A percentile compares a stretch with the other conserved stretches of the same genome.
Conservation (phyloP, 192 early-diverging fungal genomes). For the Chytriomyces sp. region DNA sequence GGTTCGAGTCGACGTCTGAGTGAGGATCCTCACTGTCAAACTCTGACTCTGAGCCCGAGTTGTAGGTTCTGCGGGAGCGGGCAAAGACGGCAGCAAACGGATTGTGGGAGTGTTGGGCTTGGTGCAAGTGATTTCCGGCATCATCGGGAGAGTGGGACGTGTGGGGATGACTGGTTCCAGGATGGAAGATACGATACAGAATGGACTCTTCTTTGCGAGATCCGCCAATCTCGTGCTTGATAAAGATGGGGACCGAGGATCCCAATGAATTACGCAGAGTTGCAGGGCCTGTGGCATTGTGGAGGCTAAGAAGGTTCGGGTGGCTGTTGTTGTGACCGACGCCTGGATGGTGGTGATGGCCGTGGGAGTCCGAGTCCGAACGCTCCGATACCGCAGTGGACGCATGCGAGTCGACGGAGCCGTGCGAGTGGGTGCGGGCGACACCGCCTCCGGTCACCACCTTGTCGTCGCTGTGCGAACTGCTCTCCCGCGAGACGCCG, state of each 20-base stretch:
- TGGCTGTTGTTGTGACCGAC: background rate
- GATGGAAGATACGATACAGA: constrained; percentile 51
- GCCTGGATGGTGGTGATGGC: too few relatives aligned
- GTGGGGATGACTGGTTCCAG: constrained; percentile 14
- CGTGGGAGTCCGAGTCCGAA: too few relatives aligned
- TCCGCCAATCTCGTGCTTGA: background rate
- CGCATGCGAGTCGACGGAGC: constrained; percentile 2
- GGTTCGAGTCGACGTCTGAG: background rate
- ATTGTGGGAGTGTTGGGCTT: too few relatives aligned
- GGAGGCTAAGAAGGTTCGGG: too few relatives aligned
- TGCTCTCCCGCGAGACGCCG: too few relatives aligned
- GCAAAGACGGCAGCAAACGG: constrained; percentile 29
- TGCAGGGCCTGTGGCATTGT: too few relatives aligned
- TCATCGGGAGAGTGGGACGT: too few relatives aligned
- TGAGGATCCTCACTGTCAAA: constrained; percentile 26
- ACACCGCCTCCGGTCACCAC: too few relatives aligned
- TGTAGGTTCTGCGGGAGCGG: constrained; percentile 36
- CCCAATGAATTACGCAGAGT: background rate
- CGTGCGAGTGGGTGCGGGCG: background rate
- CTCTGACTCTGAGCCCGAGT: constrained; percentile 39
- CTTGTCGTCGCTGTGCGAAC: background rate
- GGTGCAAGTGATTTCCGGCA: too few relatives aligned
- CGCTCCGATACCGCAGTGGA: background rate
- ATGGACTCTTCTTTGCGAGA: constrained; percentile 33
- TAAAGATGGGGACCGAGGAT: background rate